phyloP scores from a whole-genome alignment of 2,329 filamentous ascomycete genomes.

The Diatrype stigma region DNA sequence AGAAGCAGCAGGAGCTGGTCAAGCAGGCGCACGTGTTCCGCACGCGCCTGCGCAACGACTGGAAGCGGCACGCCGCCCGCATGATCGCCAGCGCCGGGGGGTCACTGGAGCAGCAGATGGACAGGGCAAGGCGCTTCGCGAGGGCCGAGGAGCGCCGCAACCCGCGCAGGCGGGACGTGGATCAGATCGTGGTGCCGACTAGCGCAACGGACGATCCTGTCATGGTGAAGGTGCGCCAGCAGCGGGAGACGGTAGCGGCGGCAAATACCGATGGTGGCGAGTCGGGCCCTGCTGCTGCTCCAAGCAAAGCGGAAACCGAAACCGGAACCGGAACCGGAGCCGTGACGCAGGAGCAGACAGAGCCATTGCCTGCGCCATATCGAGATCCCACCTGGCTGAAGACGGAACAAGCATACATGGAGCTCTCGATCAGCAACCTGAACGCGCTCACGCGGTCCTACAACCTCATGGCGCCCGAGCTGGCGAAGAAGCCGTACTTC shows the following conservation, averaged over 20 bases:
- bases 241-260: conserved; percentile 15
- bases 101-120: conserved; percentile 67
- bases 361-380: conserved; percentile 56
- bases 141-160: conserved; percentile 66
- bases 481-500: conserved; percentile 92
- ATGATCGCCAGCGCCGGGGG: conserved; percentile 77
- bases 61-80: conserved; percentile 76
- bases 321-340: too few relatives aligned
- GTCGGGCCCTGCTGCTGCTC: too few relatives aligned
- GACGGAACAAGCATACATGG: conserved; percentile 70
- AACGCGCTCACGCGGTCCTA: conserved; percentile 82
- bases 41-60: conserved; percentile 70
- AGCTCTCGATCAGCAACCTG: conserved; percentile 69
- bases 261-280: conserved; percentile 6
- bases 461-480: conserved; percentile 88
- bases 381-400: conserved; percentile 74
- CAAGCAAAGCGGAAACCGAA: too few relatives aligned
- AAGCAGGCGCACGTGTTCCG: conserved; percentile 68
- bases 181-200: conserved; percentile 43
- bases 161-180: conserved; percentile 44
- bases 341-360: conserved; percentile 20
- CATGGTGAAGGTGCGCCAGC: conserved; percentile 41
- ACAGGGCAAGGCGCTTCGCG: conserved; percentile 68
- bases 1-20: conserved; percentile 90
- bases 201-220: conserved; percentile 45